Conservation (phyloP, 106 monocot species). For the Acorus calamus region DNA sequence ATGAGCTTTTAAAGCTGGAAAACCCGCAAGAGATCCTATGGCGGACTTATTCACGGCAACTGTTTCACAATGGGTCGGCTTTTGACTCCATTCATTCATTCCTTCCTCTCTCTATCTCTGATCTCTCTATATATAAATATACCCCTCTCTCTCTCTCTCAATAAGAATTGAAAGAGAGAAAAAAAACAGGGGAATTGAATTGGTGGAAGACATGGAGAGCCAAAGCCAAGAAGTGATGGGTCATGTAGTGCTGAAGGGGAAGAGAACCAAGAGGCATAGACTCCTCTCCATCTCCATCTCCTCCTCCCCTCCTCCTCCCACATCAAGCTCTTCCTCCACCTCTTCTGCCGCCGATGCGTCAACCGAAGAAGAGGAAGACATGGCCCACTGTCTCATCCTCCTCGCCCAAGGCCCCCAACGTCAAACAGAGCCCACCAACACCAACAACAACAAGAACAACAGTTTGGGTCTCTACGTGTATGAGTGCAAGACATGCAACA, state of each 20-base stretch:
- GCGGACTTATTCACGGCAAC: slow-evolving; percentile 21
- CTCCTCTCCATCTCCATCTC: not conserved
- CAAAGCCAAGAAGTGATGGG: not conserved
- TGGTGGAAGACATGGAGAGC: not conserved
- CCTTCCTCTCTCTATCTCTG: not conserved
- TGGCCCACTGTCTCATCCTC: slow-evolving; percentile 67
- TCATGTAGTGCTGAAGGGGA: slow-evolving; percentile 16
- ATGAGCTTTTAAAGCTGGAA: not conserved
- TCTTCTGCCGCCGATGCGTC: slow-evolving; percentile 6
- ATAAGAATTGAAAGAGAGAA: slow-evolving; percentile 8
- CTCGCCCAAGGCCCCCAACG: slow-evolving; percentile 36
- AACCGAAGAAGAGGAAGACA: slow-evolving; percentile 53
- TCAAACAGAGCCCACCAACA: not conserved
- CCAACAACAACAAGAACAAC: slow-evolving; percentile 10
- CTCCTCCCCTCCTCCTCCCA: not conserved
- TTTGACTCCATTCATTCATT: not conserved
- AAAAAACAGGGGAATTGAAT: not conserved
- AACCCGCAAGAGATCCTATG: slow-evolving; percentile 4
- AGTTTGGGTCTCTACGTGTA: slow-evolving; percentile 22
- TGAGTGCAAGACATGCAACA: slow-evolving; percentile 67
- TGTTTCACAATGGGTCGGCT: slow-evolving; percentile 10
- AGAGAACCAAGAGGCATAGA: slow-evolving; percentile 23
- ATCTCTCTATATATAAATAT: slow-evolving; percentile 6
- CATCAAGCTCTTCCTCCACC: slow-evolving; percentile 21
- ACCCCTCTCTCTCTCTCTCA: slow-evolving; percentile 5